Base-by-base conservation (phyloP, 768 basidiomycete genomes). In the Rhodotorula sphaerocarpa region DNA sequence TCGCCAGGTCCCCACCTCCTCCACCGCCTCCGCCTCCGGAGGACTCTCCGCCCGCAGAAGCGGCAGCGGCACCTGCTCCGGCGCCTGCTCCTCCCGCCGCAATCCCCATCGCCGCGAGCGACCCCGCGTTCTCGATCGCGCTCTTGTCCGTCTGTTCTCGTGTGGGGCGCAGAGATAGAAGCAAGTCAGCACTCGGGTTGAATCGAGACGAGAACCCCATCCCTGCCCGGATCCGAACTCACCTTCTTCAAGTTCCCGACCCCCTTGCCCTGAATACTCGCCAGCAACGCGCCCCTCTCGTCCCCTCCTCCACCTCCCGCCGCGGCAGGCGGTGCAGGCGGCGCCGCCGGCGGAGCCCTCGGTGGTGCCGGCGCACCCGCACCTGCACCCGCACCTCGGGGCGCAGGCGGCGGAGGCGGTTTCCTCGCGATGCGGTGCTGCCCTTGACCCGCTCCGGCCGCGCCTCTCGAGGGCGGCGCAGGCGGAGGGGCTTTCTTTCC, bases 211-310 rank as follows among this genome's bases (percentile, higher is more conserved):
- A n/a, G n/a, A n/a, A n/a, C n/a, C n/a, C n/a, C n/a, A n/a, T n/a
- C n/a, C n/a, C n/a, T n/a, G n/a, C n/a, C n/a, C n/a, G n/a, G n/a
- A 20, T 20, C 16, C 7, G 2, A 36, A 45, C 52, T 36, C n/a
- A 76, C 76, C 76, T 86, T 88, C 65, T 81, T 81, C 54, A 93
- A 78, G 5, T 80, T 78, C 69, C 84, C 80, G 1, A 90, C 77
- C 43, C 88, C 86, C 72, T 84, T 84, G 42, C 87, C 88, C 76
- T 86, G 86, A 65, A 93, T 92, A 18, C 85, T 85, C 0, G 84
- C 84, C 45, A 92, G 78, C 3, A 93, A 78, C 47, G 84, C 84
- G 33, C 72, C 75, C 28, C 88, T 82, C 9, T 82, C 87, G 23
- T 83, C 79, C 67, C 81, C 82, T 7, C 28, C 47, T 11, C 27